Percentiles rank a stretch among this genome's conserved stretches.
These are phyloP conservation scores for Scleroderma citrinum DNA, from an alignment of 768 basidiomycete species.

Conservation along the genomic window DNA sequence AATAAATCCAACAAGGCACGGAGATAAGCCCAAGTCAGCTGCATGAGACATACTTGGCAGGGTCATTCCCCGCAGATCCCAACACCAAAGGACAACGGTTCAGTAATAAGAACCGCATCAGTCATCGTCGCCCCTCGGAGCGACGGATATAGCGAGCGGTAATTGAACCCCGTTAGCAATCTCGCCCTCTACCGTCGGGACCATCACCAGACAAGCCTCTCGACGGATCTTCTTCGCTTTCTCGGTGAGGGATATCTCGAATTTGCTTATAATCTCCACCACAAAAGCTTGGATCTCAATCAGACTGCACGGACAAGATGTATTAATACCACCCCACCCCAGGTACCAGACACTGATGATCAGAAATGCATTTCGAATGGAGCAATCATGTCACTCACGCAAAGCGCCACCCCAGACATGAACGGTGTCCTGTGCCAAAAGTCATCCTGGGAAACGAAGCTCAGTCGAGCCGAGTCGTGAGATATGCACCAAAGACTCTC, in stretches of 20 bases:
- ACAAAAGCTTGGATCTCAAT: constrained; percentile 55
- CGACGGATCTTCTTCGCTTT: constrained; percentile 23
- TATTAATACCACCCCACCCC: no score
- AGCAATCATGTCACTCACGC: constrained; percentile 13
- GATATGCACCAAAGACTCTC: constrained; percentile 2
- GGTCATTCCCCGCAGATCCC: background rate
- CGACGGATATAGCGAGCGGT: constrained; percentile 25
- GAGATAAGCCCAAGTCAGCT: no score
- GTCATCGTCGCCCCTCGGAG: constrained; percentile 4
- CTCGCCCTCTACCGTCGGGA: constrained; percentile 32
- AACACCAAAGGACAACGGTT: no score
- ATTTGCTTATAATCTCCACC: constrained; percentile 47
- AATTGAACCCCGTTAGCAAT: constrained; percentile 25
- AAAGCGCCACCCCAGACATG: constrained; percentile 29
- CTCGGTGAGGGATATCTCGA: constrained; percentile 41
- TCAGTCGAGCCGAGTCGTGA: background rate
- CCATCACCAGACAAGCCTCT: constrained; percentile 27
- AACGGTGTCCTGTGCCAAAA: constrained; percentile 18
- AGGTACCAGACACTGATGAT: background rate
- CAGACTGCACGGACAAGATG: constrained; percentile 19
- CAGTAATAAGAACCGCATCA: background rate
- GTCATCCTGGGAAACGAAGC: constrained; percentile 20
- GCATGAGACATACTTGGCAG: no score
- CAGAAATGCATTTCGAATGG: background rate
- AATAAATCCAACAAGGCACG: no score